Conservation (phyloP, 2,329 filamentous ascomycete species). For the Cordyceps fumosorosea region DNA sequence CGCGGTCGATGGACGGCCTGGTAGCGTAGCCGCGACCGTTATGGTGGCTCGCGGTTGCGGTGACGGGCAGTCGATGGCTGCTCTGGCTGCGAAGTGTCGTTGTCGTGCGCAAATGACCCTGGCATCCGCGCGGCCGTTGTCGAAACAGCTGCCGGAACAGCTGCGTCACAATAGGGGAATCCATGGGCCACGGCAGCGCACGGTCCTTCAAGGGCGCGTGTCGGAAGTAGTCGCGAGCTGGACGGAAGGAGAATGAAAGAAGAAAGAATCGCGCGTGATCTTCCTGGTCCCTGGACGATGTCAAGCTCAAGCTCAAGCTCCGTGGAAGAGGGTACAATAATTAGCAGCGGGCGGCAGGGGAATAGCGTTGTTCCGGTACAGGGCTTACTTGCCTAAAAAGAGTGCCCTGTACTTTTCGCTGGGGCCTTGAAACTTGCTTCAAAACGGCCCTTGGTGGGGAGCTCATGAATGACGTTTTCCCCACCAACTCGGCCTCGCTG, state of each 20-base stretch:
- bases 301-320: neutral
- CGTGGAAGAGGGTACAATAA: neutral
- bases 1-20: conserved; percentile 26
- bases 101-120: conserved; percentile 16
- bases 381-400: no score
- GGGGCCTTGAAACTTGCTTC: neutral
- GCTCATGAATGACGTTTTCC: neutral
- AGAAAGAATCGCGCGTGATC: neutral
- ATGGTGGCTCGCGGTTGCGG: neutral
- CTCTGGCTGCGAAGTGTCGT: conserved; percentile 16
- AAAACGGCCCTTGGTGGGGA: neutral
- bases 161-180: conserved; percentile 69
- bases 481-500: neutral
- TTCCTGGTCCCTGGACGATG: neutral
- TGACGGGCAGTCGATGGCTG: neutral
- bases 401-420: neutral
- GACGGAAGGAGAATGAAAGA: neutral
- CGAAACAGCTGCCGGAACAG: conserved; percentile 82
- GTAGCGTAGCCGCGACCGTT: conserved; percentile 21
- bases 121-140: conserved; percentile 41
- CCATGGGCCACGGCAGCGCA: conserved; percentile 51
- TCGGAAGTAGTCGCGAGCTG: neutral
- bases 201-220: neutral
- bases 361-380: conserved; percentile 9
- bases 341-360: neutral